A percentile compares a stretch with the other conserved stretches of the same genome.
Conservation (phyloP, 2,329 filamentous ascomycete species). For the Aspergillus calidoustus region DNA sequence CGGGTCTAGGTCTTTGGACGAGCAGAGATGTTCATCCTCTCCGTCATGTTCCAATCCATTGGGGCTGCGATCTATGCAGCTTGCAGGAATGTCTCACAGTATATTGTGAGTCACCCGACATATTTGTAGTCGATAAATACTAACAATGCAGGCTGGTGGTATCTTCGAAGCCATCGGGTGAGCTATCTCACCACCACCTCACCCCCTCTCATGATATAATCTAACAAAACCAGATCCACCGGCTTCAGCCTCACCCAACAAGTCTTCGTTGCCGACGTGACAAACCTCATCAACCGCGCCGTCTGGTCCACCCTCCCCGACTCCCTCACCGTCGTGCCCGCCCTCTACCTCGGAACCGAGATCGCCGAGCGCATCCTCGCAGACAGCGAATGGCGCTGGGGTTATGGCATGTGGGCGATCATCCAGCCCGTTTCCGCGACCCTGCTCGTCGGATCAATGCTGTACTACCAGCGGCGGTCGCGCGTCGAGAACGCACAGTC, state of each 20-base stretch:
- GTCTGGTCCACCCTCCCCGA: slow-evolving; percentile 64
- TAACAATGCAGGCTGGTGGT: slow-evolving; percentile 40
- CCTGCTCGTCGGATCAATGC: slow-evolving; percentile 39
- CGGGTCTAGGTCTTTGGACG: slow-evolving; percentile 59
- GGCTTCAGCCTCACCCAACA: slow-evolving; percentile 66
- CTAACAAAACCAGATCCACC: slow-evolving; percentile 37
- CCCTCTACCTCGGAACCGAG: slow-evolving; percentile 61
- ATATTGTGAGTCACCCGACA: slow-evolving; percentile 37
- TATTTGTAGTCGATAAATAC: not conserved
- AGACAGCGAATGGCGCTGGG: slow-evolving; percentile 49
- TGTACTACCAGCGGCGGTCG: slow-evolving; percentile 37
- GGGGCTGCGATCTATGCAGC: slow-evolving; percentile 64
- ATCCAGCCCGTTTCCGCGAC: slow-evolving; percentile 41
- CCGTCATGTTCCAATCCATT: slow-evolving; percentile 58
- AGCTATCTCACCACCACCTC: not conserved
- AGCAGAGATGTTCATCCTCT: slow-evolving; percentile 61
- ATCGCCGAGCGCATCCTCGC: slow-evolving; percentile 42
- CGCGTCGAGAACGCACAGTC: not conserved
- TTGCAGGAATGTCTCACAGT: slow-evolving; percentile 54
- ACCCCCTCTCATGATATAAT: not conserved
- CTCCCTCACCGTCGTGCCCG: slow-evolving; percentile 52
- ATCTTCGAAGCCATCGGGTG: slow-evolving; percentile 67
- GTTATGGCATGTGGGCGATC: slow-evolving; percentile 49
- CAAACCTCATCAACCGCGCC: slow-evolving; percentile 63
- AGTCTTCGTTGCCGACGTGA: slow-evolving; percentile 68